phyloP scores from a whole-genome alignment of 2,329 filamentous ascomycete species.

The Scytalidium sp. region DNA sequence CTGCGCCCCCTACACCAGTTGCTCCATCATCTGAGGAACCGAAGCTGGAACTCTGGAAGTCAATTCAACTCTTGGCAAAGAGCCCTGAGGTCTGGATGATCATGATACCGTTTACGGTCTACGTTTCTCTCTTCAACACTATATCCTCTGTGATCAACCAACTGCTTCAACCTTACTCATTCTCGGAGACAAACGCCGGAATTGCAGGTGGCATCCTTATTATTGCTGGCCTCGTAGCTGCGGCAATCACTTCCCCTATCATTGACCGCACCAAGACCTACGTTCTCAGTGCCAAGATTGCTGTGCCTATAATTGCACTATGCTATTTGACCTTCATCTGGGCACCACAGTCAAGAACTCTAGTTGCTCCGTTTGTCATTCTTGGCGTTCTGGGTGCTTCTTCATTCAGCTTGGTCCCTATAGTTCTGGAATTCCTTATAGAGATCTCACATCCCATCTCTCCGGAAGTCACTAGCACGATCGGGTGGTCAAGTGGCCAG shows the following conservation, averaged over 20 bases:
- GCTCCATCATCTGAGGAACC: slow-evolving; percentile 57
- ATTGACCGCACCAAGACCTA: slow-evolving; percentile 84
- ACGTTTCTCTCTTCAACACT: slow-evolving; percentile 92
- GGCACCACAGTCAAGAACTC: slow-evolving; percentile 57
- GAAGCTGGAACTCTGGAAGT: slow-evolving; percentile 52
- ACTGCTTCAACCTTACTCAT: slow-evolving; percentile 82
- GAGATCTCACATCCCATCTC: slow-evolving; percentile 85
- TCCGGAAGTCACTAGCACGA: slow-evolving; percentile 78
- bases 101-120: slow-evolving; percentile 75
- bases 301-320: slow-evolving; percentile 72
- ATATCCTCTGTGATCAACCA: slow-evolving; percentile 86
- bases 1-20: slow-evolving; percentile 72
- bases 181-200: slow-evolving; percentile 78
- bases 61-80: slow-evolving; percentile 47
- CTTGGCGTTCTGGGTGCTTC: slow-evolving; percentile 75
- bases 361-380: slow-evolving; percentile 72
- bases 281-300: slow-evolving; percentile 66
- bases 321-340: slow-evolving; percentile 78
- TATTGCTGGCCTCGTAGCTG: slow-evolving; percentile 74
- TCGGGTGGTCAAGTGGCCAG: slow-evolving; percentile 86
- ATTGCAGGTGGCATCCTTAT: slow-evolving; percentile 89
- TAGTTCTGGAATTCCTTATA: slow-evolving; percentile 81
- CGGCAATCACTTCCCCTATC: slow-evolving; percentile 76
- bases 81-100: slow-evolving; percentile 78
- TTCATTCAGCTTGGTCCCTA: slow-evolving; percentile 76